phyloP scores from a whole-genome alignment of 2,329 filamentous ascomycete genomes.

The Drechslera avenae region DNA sequence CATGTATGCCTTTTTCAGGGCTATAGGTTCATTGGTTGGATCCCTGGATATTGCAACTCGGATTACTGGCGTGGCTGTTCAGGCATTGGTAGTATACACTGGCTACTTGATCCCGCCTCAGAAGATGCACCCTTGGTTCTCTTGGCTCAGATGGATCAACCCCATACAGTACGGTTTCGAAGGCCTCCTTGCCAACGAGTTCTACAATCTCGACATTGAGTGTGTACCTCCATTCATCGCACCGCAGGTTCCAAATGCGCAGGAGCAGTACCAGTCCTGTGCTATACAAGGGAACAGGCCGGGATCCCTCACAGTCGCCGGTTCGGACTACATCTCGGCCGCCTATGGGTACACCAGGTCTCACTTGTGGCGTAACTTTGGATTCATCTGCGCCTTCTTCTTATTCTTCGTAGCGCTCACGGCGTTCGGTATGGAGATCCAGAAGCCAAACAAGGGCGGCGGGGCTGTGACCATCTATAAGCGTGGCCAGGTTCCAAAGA shows the following conservation, averaged over 20 bases:
- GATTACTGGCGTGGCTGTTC: conserved; percentile 50
- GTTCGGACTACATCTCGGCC: conserved; percentile 61
- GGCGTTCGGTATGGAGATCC: conserved; percentile 52
- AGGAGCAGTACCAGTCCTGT: conserved; percentile 62
- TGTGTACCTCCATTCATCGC: conserved; percentile 63
- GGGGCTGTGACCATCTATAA: conserved; percentile 67
- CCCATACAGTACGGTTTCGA: conserved; percentile 74
- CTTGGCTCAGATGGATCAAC: conserved; percentile 51
- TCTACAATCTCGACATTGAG: conserved; percentile 61
- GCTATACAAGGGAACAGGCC: conserved; percentile 62
- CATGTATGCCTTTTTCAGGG: conserved; percentile 51
- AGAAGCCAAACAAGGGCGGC: conserved; percentile 65
- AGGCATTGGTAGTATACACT: conserved; percentile 48
- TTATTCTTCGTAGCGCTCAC: conserved; percentile 56
- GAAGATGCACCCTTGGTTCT: conserved; percentile 51
- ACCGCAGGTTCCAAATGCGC: conserved; percentile 56
- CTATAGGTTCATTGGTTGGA: conserved; percentile 43
- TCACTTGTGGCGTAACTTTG: conserved; percentile 67
- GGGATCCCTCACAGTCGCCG: conserved; percentile 58
- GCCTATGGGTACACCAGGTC: conserved; percentile 61
- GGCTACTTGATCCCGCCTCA: conserved; percentile 48
- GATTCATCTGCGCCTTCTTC: conserved; percentile 59
- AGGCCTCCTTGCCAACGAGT: conserved; percentile 72
- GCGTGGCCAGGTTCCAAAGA: conserved; percentile 65
- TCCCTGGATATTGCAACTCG: conserved; percentile 47